These are phyloP conservation scores for Naganishia friedmannii DNA, from an alignment of 768 basidiomycete species.

Conservation along the genomic window DNA sequence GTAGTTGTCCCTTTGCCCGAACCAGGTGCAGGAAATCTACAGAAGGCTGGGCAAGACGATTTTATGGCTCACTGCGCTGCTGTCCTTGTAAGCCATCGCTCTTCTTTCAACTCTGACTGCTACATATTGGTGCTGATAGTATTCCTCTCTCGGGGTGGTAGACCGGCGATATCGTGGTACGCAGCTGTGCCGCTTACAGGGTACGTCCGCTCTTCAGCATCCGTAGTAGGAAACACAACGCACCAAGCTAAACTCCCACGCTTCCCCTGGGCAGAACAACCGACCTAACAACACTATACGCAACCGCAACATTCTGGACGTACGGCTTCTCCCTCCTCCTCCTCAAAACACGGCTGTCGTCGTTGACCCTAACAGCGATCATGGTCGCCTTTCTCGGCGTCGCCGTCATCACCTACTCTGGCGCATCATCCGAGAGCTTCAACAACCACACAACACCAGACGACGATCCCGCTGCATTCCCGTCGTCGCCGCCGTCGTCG, in stretches of 20 bases:
- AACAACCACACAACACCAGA: conserved; percentile 7
- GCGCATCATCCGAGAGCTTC: conserved; percentile 47
- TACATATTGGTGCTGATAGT: no score
- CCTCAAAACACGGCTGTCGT: conserved; percentile 60
- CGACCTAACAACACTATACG: conserved; percentile 80
- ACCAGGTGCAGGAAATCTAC: conserved; percentile 1
- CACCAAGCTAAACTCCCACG: not conserved
- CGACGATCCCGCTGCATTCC: not conserved
- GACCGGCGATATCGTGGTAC: conserved; percentile 48
- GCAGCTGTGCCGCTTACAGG: conserved; percentile 26
- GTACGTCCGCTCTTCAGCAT: conserved; percentile 30
- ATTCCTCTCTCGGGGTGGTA: not conserved
- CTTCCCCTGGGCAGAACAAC: conserved; percentile 59
- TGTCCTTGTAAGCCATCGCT: conserved; percentile 32
- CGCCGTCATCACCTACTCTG: conserved; percentile 73
- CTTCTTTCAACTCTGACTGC: not conserved
- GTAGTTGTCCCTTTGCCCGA: conserved; percentile 7
- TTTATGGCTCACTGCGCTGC: conserved; percentile 40
- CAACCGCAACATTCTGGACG: conserved; percentile 85
- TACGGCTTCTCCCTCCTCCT: conserved; percentile 72
- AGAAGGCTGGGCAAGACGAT: conserved; percentile 35
- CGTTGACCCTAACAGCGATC: conserved; percentile 70
- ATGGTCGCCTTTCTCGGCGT: conserved; percentile 77
- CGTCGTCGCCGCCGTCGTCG: no score
- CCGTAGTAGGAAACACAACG: no score